A percentile compares a stretch with the other conserved stretches of the same genome.
These are phyloP conservation scores for Neurospora sp. DNA, from an alignment of 495 filamentous ascomycete species.

Conservation along the genomic window DNA sequence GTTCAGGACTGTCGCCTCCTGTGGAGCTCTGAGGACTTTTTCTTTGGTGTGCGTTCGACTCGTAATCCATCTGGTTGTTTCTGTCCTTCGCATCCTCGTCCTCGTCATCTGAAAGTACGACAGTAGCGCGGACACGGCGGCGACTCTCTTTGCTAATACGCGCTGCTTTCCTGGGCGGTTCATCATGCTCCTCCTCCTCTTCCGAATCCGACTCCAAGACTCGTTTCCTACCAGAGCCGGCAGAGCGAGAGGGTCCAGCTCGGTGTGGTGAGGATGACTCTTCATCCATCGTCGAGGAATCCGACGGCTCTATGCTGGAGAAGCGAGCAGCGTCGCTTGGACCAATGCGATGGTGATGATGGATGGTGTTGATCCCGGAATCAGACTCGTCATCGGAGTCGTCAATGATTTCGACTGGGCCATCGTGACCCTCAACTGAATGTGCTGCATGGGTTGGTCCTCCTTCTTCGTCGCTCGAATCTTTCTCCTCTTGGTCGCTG, in stretches of 20 bases:
- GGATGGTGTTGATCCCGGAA: not conserved
- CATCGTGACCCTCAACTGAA: not conserved
- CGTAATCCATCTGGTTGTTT: not conserved
- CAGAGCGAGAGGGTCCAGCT: not conserved
- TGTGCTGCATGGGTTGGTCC: not conserved
- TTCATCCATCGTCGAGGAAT: constrained; percentile 3
- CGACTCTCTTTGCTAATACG: not conserved
- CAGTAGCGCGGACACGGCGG: not conserved
- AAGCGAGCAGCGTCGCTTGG: constrained; percentile 4
- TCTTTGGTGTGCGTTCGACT: not conserved
- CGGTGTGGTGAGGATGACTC: not conserved
- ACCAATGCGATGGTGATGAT: not conserved
- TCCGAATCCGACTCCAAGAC: constrained; percentile 9
- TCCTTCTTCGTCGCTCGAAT: not conserved
- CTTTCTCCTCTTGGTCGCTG: constrained; percentile 1
- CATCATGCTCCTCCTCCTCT: not conserved
- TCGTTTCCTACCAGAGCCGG: not conserved
- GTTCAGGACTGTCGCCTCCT: not conserved
- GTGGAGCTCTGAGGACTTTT: not conserved
- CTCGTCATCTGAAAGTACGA: constrained; percentile 8
- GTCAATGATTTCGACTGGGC: not conserved
- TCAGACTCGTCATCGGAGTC: not conserved
- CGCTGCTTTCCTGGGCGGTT: constrained; percentile 1
- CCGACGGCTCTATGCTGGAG: constrained; percentile 15
- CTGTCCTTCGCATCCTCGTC: not conserved